Evolutionary conservation across 768 basidiomycete genomes (phyloP), one percentile per base, ranked within the genome.

Genomic region (Rhizopogon vinicolor): DNA sequence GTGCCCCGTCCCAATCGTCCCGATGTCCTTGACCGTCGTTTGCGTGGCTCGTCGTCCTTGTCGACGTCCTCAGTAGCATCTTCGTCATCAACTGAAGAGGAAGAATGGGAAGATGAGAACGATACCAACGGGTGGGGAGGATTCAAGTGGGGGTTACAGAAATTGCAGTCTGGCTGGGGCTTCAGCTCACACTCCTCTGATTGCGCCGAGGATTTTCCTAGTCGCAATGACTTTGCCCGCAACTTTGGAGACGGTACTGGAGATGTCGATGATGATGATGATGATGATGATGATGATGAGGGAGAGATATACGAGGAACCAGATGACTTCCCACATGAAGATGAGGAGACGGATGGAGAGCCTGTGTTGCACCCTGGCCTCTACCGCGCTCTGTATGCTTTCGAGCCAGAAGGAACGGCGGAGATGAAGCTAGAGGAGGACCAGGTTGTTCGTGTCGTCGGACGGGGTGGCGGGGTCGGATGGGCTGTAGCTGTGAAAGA

Each of bases 351-450:
- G 33, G 68, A 67, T 25, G 60, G 60, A 28, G 68, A 70, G 13
- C 63, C 55, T 1, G 76, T 75, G 41, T 76, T 90, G 2, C 70
- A 75, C 19, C 87, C 91, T 0, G 91, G 91, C 0, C 56, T 87
- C 1, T 93, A 93, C 63, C 82, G 86, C 14, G 89, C 91, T 7
- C 12, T 91, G 67, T 93, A 87, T 59, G 76, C 83, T 4, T 93
- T 94, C 59, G 84, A 85, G 57, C 87, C 89, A 0, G 89, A 92
- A 62, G 86, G 89, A 2, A 83, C 82, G 16, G 87, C 89, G 35
- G 92, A 94, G 81, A 91, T 93, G 89, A 75, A 75, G 43, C 70
- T 93, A 53, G 81, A 77, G 59, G 88, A 91, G 68, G 91, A 86
- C 44, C 88, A 93, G 71, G 60, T 88, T 45, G 85, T 93, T 13